A percentile compares a stretch with the other conserved stretches of the same genome.
Conservation (phyloP, 768 basidiomycete genomes). For the Pholiota microspora region DNA sequence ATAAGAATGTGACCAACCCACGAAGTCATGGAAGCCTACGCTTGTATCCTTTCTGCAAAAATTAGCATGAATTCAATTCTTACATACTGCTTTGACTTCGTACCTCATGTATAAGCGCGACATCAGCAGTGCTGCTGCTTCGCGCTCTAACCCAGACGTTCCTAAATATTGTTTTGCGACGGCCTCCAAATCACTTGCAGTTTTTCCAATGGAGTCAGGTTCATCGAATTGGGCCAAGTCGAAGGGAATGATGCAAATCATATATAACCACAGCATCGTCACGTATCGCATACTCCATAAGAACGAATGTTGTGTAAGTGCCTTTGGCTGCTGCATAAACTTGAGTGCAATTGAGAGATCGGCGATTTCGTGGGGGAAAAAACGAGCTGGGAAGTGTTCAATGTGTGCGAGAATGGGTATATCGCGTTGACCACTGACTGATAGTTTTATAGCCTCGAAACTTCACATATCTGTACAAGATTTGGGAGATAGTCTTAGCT, state of each 20-base stretch:
- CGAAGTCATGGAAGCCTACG: conserved; percentile 48
- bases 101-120: conserved; percentile 81
- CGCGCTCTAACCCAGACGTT: conserved; percentile 80
- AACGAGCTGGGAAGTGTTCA: conserved; percentile 60
- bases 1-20: conserved; percentile 41
- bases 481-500: conserved; percentile 49
- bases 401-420: not conserved
- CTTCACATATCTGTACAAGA: conserved; percentile 83
- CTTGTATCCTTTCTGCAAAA: conserved; percentile 56
- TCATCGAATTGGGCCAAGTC: conserved; percentile 85
- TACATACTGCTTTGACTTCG: not conserved
- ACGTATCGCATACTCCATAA: conserved; percentile 86
- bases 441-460: conserved; percentile 89
- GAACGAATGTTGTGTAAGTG: conserved; percentile 34
- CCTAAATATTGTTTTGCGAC: conserved; percentile 57
- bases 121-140: conserved; percentile 78
- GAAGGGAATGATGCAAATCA: conserved; percentile 94
- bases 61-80: not conserved
- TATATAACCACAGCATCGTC: conserved; percentile 88
- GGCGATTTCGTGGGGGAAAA: conserved; percentile 89
- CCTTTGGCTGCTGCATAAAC: conserved; percentile 52
- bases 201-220: conserved; percentile 44
- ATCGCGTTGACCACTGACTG: conserved; percentile 47
- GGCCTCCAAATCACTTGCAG: conserved; percentile 54
- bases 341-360: conserved; percentile 76